Conservation (phyloP, 2,329 filamentous ascomycete species). For the Berkeleyomyces basicola region DNA sequence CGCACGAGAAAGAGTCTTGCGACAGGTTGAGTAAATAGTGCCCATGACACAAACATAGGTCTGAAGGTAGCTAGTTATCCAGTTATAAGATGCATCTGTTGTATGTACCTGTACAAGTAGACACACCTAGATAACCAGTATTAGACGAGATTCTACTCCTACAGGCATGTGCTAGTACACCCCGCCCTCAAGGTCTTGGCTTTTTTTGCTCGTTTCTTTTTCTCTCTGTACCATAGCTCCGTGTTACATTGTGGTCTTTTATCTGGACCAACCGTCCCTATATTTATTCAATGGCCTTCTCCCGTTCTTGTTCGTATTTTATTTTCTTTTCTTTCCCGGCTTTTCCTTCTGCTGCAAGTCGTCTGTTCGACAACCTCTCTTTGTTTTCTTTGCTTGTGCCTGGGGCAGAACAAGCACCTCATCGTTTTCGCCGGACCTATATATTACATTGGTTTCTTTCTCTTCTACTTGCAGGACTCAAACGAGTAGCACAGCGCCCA, state of each 20-base stretch:
- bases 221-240: neutral
- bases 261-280: too few species aligned
- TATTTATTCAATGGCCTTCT: too few species aligned
- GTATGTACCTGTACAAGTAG: too few species aligned
- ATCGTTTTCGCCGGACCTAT: neutral
- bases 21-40: neutral
- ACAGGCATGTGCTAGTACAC: too few species aligned
- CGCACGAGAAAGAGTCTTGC: neutral
- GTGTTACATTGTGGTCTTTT: too few species aligned
- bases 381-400: neutral
- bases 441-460: neutral
- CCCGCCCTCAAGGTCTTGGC: neutral
- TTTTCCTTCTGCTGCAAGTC: neutral
- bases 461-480: neutral
- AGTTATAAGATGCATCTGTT: too few species aligned
- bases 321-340: neutral
- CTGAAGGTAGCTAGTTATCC: too few species aligned
- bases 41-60: neutral
- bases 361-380: neutral
- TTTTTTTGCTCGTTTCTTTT: neutral
- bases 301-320: too few species aligned
- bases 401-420: neutral
- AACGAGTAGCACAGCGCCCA: neutral
- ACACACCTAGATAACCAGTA: too few species aligned
- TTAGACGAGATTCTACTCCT: too few species aligned